Percentiles rank a stretch among this genome's conserved stretches.
Conservation (phyloP, 257 asterid species). For the Ocimum tenuiflorum region DNA sequence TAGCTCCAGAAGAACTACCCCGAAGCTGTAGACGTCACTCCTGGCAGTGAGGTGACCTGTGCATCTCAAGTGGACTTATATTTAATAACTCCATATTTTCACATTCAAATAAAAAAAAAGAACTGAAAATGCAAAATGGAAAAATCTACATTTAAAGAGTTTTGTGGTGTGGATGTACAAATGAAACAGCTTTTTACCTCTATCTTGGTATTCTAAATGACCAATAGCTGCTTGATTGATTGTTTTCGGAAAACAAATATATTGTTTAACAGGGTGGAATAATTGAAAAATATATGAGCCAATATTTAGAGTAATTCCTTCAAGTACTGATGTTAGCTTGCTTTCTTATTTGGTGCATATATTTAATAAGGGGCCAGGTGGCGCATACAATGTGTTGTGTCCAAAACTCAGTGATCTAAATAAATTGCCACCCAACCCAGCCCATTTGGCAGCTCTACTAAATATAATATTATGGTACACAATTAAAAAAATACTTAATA, state of each 20-base stretch:
- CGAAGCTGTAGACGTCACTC: constrained; percentile 97
- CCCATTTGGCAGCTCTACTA: background rate
- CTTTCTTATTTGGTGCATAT: background rate
- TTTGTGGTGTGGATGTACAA: no score
- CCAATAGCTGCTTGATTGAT: background rate
- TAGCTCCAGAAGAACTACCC: constrained; percentile 94
- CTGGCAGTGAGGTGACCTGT: constrained; percentile 98
- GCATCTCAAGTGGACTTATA: constrained; percentile 23
- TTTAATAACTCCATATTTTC: no score
- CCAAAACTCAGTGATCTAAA: background rate
- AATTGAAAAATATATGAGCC: background rate
- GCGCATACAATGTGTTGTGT: background rate
- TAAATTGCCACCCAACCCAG: background rate
- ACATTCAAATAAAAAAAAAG: no score
- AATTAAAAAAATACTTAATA: background rate
- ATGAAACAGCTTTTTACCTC: no score
- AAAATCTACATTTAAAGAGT: no score
- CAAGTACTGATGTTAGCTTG: no score
- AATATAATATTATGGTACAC: background rate
- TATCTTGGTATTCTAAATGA: no score
- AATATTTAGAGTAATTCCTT: no score
- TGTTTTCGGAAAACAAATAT: background rate
- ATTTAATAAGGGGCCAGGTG: background rate
- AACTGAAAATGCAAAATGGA: no score
- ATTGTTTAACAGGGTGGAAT: background rate